Evolutionary conservation across 2,329 filamentous ascomycete genomes (phyloP).

Genomic region (Ustilaginoidea virens): DNA sequence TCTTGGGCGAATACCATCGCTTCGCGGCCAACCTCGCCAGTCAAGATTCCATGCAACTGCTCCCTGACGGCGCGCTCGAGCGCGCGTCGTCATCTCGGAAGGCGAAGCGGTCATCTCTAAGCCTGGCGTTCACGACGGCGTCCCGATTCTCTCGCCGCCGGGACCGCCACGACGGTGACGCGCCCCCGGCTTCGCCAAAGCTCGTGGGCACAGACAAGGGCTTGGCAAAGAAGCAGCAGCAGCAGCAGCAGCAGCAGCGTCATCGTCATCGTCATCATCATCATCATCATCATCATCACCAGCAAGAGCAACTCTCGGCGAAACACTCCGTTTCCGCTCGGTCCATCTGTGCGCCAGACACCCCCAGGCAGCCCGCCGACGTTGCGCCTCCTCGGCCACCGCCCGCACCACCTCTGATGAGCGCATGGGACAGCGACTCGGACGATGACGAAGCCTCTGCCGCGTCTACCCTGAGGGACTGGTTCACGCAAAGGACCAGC

Average conservation of each 20-base stretch:
- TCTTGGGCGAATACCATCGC: constrained; percentile 21
- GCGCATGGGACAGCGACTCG: constrained; percentile 17
- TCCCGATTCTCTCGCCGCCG: constrained; percentile 14
- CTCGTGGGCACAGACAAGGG: not conserved
- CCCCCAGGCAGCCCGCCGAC: not conserved
- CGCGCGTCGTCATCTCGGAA: constrained; percentile 1
- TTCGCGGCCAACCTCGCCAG: constrained; percentile 17
- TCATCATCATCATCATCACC: too few relatives aligned
- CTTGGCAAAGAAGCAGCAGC: too few relatives aligned
- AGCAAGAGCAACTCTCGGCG: not conserved
- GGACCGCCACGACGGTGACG: constrained; percentile 7
- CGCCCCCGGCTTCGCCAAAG: not conserved
- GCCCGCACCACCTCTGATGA: constrained; percentile 8
- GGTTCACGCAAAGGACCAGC: constrained; percentile 4
- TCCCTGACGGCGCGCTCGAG: not conserved
- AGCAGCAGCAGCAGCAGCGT: too few relatives aligned
- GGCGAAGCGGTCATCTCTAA: constrained; percentile 8
- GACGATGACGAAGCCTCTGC: constrained; percentile 13
- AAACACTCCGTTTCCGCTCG: constrained; percentile 1
- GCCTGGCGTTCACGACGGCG: constrained; percentile 12
- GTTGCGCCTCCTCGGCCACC: constrained; percentile 4
- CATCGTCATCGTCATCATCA: too few relatives aligned
- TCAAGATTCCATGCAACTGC: constrained; percentile 1
- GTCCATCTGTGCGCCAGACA: not conserved
- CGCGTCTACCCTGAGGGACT: constrained; percentile 5